Base-by-base conservation (phyloP, 78 protist genomes). In the Dictyostelium capitatum region DNA sequence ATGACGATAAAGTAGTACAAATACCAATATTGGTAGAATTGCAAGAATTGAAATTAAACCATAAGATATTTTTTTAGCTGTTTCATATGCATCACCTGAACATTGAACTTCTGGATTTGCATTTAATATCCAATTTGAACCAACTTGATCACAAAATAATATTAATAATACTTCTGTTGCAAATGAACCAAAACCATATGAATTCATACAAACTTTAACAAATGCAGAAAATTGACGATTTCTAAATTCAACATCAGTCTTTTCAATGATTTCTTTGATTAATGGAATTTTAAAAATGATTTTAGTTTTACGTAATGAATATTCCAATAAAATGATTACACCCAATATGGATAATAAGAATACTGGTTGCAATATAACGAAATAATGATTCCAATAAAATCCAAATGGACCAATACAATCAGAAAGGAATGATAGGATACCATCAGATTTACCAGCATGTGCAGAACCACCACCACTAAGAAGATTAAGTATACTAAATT, bases 201-300 rank as follows among this genome's bases (percentile, higher is more conserved):
- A 30, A 51, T 87, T 87, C 93, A 87, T 87, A 37, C 93, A 87
- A 7, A 87, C 70, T 80, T 87, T 87, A 28, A 87, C 79, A 50
- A 87, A 87, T 48, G 93, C 84, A n/a, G 93, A 87, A 50, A 87
- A 87, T 23, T 87, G 93, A 51, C 93, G 74, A 25, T 74, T 78
- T 17, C 78, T 69, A 57, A 87, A 87, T 15, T 87, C 84, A 19
- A 47, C 50, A 17, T 74, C 80, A 9, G 62, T 37, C 2, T 23
- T 47, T 14, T 32, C 43, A 15, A 77, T n/a, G 2, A 64, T 9
- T 19, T 20, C 6, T 43, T 57, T 74, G 0, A 77, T 32, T 0
- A 77, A 3, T 25, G 93, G 93, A 19, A 84, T 56, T 72, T 75
- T 72, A 19, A 43, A 74, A 32, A 84, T 32, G 47, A 84, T 74